Evolutionary conservation across 306 rosid genomes (phyloP).

Genomic region (Alnus rubra): DNA sequence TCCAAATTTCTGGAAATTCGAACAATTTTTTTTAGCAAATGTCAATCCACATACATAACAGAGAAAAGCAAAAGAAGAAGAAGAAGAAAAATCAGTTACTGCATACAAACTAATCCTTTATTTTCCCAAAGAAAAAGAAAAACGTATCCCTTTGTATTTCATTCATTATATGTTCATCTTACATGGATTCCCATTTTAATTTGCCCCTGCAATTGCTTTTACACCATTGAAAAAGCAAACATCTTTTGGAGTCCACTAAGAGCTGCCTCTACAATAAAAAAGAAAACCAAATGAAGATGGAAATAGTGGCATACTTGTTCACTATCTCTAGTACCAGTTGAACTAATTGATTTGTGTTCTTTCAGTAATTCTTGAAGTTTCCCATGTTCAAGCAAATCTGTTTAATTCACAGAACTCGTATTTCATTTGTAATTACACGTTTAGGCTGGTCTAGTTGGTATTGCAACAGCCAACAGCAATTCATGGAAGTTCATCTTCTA

Average conservation of each 20-base stretch:
- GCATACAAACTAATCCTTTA: too few relatives aligned
- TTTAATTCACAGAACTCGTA: not conserved
- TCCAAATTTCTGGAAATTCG: too few relatives aligned
- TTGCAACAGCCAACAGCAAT: conserved; percentile 1
- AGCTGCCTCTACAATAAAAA: not conserved
- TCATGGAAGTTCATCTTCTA: conserved; percentile 1
- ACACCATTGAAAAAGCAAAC: not conserved
- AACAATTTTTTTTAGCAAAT: too few relatives aligned
- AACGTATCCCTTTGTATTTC: not conserved
- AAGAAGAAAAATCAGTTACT: too few relatives aligned
- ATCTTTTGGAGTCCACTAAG: not conserved
- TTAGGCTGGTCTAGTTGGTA: not conserved
- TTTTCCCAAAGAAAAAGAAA: not conserved
- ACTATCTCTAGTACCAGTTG: not conserved
- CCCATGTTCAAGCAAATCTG: not conserved
- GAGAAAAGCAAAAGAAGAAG: too few relatives aligned
- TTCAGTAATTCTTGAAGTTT: not conserved
- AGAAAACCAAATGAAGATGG: not conserved
- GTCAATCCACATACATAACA: too few relatives aligned
- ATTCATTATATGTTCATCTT: not conserved
- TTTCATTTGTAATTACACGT: not conserved
- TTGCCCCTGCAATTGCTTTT: not conserved
- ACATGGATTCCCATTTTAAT: not conserved
- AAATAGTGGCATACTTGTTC: conserved; percentile 4
- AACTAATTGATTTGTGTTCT: conserved; percentile 1